Evolutionary conservation across 2,329 filamentous ascomycete species (phyloP).

Genomic region (Phialemoniopsis sp.): DNA sequence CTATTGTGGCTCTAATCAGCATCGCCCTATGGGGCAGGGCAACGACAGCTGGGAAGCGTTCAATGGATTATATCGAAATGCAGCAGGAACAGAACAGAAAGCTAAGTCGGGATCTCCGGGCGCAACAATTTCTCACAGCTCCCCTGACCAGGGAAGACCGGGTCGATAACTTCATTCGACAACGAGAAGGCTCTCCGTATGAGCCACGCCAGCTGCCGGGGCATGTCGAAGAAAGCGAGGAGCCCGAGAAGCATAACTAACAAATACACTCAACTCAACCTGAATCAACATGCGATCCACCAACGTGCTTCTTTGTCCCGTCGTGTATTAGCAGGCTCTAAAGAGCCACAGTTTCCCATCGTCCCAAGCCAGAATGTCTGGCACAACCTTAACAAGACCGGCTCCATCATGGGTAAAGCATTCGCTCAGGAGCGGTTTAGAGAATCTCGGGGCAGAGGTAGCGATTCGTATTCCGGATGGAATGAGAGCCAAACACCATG

Average conservation of each 20-base stretch:
- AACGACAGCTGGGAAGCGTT: constrained; percentile 60
- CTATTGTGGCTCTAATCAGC: constrained; percentile 67
- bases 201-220: too few relatives aligned
- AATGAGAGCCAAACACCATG: constrained; percentile 21
- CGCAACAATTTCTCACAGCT: constrained; percentile 47
- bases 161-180: constrained; percentile 73
- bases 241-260: too few relatives aligned
- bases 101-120: constrained; percentile 55
- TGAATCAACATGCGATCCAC: too few relatives aligned
- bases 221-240: too few relatives aligned
- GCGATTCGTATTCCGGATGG: constrained; percentile 16
- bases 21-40: constrained; percentile 71
- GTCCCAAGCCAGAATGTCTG: too few relatives aligned
- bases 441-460: constrained; percentile 1
- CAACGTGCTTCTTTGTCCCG: too few relatives aligned
- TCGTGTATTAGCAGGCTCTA: too few relatives aligned
- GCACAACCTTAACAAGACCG: too few relatives aligned
- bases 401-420: too few relatives aligned
- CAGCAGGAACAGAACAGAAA: constrained; percentile 63
- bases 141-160: constrained; percentile 57
- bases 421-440: background rate
- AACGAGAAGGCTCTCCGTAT: constrained; percentile 49
- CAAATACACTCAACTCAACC: too few relatives aligned
- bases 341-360: too few relatives aligned
- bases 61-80: constrained; percentile 60